phyloP scores from a whole-genome alignment of 139 green algal genomes.

The Closterium sp. region DNA sequence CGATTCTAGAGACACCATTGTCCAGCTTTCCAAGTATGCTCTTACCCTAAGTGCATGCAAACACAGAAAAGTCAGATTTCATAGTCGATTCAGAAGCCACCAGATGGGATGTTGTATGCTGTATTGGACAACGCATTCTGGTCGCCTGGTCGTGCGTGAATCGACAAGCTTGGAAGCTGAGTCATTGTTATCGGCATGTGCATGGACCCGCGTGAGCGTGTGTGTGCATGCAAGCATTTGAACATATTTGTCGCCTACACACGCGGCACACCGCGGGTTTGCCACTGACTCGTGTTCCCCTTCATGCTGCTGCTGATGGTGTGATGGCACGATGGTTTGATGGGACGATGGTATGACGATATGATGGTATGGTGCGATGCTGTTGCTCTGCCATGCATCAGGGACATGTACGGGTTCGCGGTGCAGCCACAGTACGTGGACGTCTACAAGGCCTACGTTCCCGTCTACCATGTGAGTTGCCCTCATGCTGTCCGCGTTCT shows the following conservation, averaged over 20 bases:
- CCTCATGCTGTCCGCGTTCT: too few relatives aligned
- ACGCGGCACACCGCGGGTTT: not conserved
- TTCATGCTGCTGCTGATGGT: too few relatives aligned
- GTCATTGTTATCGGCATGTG: not conserved
- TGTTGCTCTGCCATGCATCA: not conserved
- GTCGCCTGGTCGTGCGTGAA: not conserved
- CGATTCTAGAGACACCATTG: too few relatives aligned
- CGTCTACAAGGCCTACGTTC: constrained; percentile 35
- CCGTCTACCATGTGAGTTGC: constrained; percentile 33
- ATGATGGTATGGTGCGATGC: not conserved
- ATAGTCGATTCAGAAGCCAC: too few relatives aligned
- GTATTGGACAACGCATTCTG: too few relatives aligned
- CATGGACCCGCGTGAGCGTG: too few relatives aligned
- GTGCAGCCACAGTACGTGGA: constrained; percentile 44
- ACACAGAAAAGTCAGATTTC: too few relatives aligned
- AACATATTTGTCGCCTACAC: not conserved
- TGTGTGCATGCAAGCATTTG: not conserved
- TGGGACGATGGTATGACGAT: not conserved
- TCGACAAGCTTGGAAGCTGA: not conserved
- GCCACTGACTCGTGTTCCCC: not conserved
- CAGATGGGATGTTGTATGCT: too few relatives aligned
- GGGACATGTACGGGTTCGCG: constrained; percentile 49
- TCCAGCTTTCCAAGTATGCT: not conserved
- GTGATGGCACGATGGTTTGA: not conserved
- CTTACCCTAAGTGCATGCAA: not conserved